phyloP scores from a whole-genome alignment of 768 basidiomycete genomes.

The Auricularia sp. region DNA sequence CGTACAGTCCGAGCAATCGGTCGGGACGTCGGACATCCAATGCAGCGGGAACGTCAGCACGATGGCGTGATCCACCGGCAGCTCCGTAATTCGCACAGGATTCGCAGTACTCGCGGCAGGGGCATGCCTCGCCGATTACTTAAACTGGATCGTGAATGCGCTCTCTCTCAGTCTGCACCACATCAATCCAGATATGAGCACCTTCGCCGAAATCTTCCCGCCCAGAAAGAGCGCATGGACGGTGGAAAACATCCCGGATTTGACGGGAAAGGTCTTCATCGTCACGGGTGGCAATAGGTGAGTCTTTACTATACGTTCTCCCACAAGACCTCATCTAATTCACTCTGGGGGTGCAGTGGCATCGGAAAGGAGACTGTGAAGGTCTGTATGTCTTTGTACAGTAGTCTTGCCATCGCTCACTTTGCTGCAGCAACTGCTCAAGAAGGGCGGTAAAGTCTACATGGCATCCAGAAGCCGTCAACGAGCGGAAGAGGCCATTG shows the following conservation, averaged over 20 bases:
- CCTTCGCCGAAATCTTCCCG: not conserved
- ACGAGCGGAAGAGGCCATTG: slow-evolving; percentile 12
- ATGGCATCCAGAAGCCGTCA: slow-evolving; percentile 4
- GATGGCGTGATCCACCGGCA: too few species aligned
- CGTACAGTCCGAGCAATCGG: too few species aligned
- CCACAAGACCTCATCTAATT: too few species aligned
- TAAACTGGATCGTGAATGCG: too few species aligned
- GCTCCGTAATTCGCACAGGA: too few species aligned
- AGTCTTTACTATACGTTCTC: too few species aligned
- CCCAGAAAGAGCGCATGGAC: slow-evolving; percentile 18
- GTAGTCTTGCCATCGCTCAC: not conserved
- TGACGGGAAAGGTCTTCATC: slow-evolving; percentile 24
- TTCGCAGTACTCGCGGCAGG: too few species aligned
- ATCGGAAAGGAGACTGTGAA: slow-evolving; percentile 15
- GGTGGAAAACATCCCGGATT: slow-evolving; percentile 24
- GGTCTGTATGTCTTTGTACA: not conserved
- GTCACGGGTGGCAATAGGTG: slow-evolving; percentile 25
- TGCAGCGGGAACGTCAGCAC: too few species aligned
- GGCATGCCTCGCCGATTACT: too few species aligned
- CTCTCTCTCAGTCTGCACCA: too few species aligned
- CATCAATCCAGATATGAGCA: not conserved
- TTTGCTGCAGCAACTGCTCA: slow-evolving; percentile 4
- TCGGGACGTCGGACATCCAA: too few species aligned
- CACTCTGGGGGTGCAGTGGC: slow-evolving; percentile 7
- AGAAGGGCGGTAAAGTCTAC: slow-evolving; percentile 14